These are phyloP conservation scores for Eleusine indica DNA, from an alignment of 176 grass and related monocot species.

Conservation along the genomic window DNA sequence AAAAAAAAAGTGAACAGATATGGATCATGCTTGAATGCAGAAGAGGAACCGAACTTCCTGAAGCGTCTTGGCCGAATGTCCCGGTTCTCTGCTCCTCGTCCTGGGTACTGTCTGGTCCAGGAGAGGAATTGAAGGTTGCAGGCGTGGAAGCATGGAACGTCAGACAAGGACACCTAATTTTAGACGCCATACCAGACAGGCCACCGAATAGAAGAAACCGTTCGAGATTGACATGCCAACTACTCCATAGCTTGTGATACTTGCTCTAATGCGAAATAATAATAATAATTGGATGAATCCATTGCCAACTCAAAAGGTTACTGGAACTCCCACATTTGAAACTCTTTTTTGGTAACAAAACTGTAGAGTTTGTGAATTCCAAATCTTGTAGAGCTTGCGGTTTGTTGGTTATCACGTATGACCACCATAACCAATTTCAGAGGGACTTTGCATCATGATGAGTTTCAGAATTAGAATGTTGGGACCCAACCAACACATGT, in stretches of 20 bases:
- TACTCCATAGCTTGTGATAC: neutral
- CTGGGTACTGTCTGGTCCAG: neutral
- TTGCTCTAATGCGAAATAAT: no score
- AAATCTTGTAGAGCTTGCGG: neutral
- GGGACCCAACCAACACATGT: neutral
- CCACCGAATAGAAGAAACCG: neutral
- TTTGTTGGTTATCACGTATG: neutral
- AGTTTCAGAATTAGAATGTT: neutral
- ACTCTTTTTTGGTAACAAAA: no score
- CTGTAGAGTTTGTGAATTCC: neutral
- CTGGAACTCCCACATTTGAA: no score
- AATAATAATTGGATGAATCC: no score
- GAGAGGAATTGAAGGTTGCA: neutral
- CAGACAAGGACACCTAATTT: slow-evolving; percentile 5
- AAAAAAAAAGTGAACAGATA: neutral
- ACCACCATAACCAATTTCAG: neutral
- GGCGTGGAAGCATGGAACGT: neutral
- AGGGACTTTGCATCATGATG: neutral
- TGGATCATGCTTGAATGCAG: neutral
- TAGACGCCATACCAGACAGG: neutral
- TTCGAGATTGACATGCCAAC: slow-evolving; percentile 9
- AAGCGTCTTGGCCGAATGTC: neutral
- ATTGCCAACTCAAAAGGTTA: no score
- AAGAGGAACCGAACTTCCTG: neutral
- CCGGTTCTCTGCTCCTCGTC: neutral